A percentile compares a stretch with the other conserved stretches of the same genome.
Conservation (phyloP, 1,284 basidiomycete genomes). For the Austroboletus rostrupii region DNA sequence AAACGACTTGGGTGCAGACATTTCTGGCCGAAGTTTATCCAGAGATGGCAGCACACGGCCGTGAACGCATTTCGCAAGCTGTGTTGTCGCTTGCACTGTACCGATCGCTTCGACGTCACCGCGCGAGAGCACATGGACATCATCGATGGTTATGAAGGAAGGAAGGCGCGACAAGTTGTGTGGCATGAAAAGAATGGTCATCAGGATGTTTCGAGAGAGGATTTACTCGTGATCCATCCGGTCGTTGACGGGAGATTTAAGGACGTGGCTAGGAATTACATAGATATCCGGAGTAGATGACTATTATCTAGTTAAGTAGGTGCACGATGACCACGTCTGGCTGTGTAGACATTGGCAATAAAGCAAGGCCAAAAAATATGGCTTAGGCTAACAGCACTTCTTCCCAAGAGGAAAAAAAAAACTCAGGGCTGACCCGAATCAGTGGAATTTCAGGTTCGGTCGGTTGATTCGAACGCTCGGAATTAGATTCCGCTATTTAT, state of each 20-base stretch:
- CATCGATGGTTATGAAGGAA: conserved; percentile 73
- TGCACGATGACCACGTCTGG: no score
- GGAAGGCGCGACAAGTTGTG: conserved; percentile 36
- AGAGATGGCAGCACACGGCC: conserved; percentile 49
- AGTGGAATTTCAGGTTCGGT: no score
- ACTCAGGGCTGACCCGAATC: no score
- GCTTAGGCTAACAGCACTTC: no score
- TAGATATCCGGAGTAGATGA: background rate
- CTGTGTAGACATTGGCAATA: no score
- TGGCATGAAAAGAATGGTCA: conserved; percentile 23
- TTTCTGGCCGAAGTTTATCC: conserved; percentile 26
- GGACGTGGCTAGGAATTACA: conserved; percentile 47
- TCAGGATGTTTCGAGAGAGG: conserved; percentile 38
- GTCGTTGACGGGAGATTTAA: conserved; percentile 69
- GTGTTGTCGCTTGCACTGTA: conserved; percentile 52
- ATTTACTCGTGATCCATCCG: conserved; percentile 65
- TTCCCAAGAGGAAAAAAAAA: no score
- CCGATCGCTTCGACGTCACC: conserved; percentile 58
- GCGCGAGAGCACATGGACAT: conserved; percentile 73
- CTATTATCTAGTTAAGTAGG: no score
- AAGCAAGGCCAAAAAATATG: no score
- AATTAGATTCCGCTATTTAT: no score
- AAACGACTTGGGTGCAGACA: conserved; percentile 14
- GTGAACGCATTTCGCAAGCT: conserved; percentile 42
- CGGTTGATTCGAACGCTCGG: no score